Evolutionary conservation across 78 protist species (phyloP), one percentile per base, ranked within the genome.

Genomic region (Dictyostelium firmibasis): DNA sequence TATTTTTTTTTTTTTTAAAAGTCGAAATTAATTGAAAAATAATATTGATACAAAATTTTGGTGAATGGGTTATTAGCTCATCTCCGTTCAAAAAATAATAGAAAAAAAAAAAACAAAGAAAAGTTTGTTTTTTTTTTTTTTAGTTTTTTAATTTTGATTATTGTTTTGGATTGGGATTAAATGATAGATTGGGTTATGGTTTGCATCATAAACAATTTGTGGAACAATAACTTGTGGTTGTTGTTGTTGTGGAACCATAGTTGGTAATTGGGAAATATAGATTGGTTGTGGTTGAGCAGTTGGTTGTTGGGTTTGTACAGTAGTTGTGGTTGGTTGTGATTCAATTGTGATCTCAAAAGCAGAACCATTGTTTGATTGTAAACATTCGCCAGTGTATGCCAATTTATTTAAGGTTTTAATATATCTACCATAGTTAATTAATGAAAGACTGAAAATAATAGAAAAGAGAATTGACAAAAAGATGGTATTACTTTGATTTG

Each of bases 131-230:
- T 57, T 57, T 57, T 50, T 50, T 50, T 50, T 50, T 50, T 69
- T 69, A 6, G 9, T 69, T 25, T 11, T 72, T 72, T 72, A 72
- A 72, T 72, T 33, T 31, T 72, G 79, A 25, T 72, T 72, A 33
- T 20, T 72, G 9, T 76, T 76, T 76, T 76, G 83, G 11, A 76
- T 76, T 76, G 47, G 83, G 44, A 76, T 76, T 38, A 76, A 76
- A 41, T 76, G 57, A n/a, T 76, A 76, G 20, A 74, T 27, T 29
- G 47, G 35, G 50, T 76, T 18, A n/a, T 76, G 83, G 25, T 76
- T 76, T 27, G 38, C 44, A 72, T 72, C 79, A 72, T 72, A 72
- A 31, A 72, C 79, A 33, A 72, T 33, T 72, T 72, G 79, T 72
- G 79, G 79, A 4, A 29, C n/a, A 72, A 72, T 33, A 31, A 29